Evolutionary conservation across 2,329 filamentous ascomycete species (phyloP).

Genomic region (Xylaria sp.): DNA sequence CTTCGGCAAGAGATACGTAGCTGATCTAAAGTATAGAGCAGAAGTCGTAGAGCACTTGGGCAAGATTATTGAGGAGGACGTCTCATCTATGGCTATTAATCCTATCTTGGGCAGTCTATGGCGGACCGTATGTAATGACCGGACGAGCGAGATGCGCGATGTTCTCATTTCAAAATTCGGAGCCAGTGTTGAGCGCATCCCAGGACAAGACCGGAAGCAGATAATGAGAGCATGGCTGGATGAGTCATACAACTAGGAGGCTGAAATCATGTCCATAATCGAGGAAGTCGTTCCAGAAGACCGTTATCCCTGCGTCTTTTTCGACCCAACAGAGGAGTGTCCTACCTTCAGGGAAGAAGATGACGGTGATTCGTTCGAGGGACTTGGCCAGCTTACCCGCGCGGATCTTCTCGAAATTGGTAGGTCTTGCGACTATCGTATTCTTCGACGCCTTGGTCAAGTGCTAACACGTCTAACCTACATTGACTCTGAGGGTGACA

Average conservation of each 20-base stretch:
- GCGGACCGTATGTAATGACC: constrained; percentile 61
- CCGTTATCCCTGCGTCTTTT: constrained; percentile 60
- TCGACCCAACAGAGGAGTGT: constrained; percentile 61
- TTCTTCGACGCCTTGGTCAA: constrained; percentile 60
- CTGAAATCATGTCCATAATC: constrained; percentile 56
- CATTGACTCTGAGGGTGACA: constrained; percentile 53
- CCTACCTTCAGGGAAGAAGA: constrained; percentile 10
- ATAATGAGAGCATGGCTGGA: constrained; percentile 42
- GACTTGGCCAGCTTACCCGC: constrained; percentile 52
- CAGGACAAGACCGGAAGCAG: not conserved
- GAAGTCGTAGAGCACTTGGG: constrained; percentile 55
- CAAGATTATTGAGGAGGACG: constrained; percentile 58
- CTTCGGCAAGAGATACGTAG: constrained; percentile 56
- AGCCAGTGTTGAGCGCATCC: not conserved
- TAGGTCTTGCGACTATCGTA: constrained; percentile 60
- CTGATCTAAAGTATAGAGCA: constrained; percentile 53
- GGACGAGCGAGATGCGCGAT: constrained; percentile 53
- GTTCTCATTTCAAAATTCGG: constrained; percentile 7
- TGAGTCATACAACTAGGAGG: constrained; percentile 25
- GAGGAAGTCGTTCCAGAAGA: constrained; percentile 52
- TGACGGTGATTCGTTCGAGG: constrained; percentile 37
- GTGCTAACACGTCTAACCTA: constrained; percentile 61
- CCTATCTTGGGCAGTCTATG: constrained; percentile 63
- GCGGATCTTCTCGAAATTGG: constrained; percentile 63
- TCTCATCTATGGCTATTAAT: constrained; percentile 59